These are phyloP conservation scores for Fusarium brachygibbosum DNA, from an alignment of 2,329 filamentous ascomycete species.

Conservation along the genomic window DNA sequence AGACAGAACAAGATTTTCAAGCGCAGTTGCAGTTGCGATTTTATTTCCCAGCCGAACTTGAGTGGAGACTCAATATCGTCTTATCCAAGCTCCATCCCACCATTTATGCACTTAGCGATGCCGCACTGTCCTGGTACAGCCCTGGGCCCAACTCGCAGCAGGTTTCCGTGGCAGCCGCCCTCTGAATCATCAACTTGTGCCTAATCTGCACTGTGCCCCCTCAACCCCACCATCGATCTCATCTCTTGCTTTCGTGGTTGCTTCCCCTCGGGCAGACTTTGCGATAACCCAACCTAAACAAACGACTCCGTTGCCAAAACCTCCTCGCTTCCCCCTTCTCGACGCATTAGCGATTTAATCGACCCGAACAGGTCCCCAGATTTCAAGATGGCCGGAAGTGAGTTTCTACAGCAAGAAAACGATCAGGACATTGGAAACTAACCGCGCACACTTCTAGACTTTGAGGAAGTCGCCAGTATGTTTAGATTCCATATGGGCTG, in stretches of 20 bases:
- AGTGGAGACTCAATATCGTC: conserved; percentile 38
- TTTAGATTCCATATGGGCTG: conserved; percentile 33
- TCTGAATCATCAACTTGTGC: conserved; percentile 29
- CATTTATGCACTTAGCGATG: conserved; percentile 49
- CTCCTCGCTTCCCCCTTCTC: conserved; percentile 1
- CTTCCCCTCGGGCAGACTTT: conserved; percentile 52
- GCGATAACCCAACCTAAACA: conserved; percentile 50
- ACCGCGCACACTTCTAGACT: conserved; percentile 55
- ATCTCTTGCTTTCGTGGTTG: conserved; percentile 35
- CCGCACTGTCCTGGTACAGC: conserved; percentile 42
- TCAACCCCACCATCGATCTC: conserved; percentile 55
- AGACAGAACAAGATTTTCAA: conserved; percentile 22
- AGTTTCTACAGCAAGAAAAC: conserved; percentile 16
- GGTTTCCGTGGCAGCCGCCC: conserved; percentile 35
- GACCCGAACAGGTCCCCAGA: conserved; percentile 31
- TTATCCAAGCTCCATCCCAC: conserved; percentile 46
- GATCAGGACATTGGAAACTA: conserved; percentile 39
- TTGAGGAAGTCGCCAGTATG: conserved; percentile 63
- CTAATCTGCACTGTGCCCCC: conserved; percentile 56
- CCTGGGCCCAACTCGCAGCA: not conserved
- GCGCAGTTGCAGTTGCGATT: conserved; percentile 23
- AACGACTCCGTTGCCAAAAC: conserved; percentile 7
- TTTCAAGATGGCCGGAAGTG: conserved; percentile 48
- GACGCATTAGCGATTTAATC: conserved; percentile 24
- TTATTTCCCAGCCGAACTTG: conserved; percentile 29